Evolutionary conservation across 2,329 filamentous ascomycete species (phyloP), one percentile per base, ranked within the genome.

Genomic region (Mariannaea elegans): DNA sequence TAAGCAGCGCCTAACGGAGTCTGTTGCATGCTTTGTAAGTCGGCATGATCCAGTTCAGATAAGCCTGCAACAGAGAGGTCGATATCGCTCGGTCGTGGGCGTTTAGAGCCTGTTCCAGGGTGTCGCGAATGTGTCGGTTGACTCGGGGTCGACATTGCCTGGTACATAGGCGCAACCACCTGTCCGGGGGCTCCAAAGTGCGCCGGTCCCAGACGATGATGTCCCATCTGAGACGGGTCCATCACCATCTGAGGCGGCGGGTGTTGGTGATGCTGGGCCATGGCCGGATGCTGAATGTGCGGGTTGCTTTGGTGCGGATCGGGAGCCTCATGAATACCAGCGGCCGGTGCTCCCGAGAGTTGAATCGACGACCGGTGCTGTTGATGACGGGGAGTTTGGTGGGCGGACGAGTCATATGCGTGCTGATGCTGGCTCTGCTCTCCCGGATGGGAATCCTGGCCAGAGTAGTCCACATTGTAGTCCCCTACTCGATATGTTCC

Each of bases 401-500:
- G 73, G 52, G 71, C 62, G 46, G 83, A 71, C 57, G 78, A 71
- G 72, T 87, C 85, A 79, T 90, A 91, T 70, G 84, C 78, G 75
- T 89, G 85, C 74, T 86, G 81, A 75, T 84, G 82, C 75, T 90
- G 86, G 75, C 82, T 83, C 76, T 89, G 87, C 75, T 86, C 83
- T 78, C 83, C 83, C 80, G 87, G 79, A 81, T 88, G 85, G 78
- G 83, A 83, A 74, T 84, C 85, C 80, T 90, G 88, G 76, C 87
- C 81, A 80, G 87, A 84, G 81, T 90, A 91, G 77, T 90, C 87
- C 84, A 91, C 87, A 85, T 89, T 86, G 83, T 90, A 90, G 82
- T 88, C 86, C 77, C 83, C 84, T 80, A 87, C 83, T 84, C 87
- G 86, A 82, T 91, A 92, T 79, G 88, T 87, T 84, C 86, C 84